phyloP scores from a whole-genome alignment of 2,329 filamentous ascomycete species.

The Venturia nashicola region DNA sequence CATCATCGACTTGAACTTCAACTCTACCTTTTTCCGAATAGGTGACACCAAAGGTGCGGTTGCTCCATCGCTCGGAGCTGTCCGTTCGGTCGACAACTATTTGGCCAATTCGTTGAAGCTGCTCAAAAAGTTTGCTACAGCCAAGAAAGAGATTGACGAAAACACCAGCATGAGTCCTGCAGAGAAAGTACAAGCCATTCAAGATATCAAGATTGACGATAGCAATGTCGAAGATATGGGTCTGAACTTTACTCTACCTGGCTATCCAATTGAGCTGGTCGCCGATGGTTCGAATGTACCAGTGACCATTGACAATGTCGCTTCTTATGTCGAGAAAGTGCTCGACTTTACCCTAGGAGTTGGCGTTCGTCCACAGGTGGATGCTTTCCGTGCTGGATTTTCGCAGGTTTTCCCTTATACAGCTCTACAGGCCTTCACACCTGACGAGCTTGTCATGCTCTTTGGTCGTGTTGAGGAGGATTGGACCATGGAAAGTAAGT shows the following conservation, averaged over 20 bases:
- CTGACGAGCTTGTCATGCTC: constrained; percentile 85
- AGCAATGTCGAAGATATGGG: constrained; percentile 75
- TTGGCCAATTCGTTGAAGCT: constrained; percentile 75
- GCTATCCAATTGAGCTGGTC: constrained; percentile 80
- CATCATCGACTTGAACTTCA: constrained; percentile 96
- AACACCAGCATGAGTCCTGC: constrained; percentile 51
- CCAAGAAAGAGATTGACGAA: constrained; percentile 72
- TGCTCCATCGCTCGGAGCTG: constrained; percentile 73
- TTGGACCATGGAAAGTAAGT: constrained; percentile 83
- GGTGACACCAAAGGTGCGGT: constrained; percentile 58
- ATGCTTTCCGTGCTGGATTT: constrained; percentile 84
- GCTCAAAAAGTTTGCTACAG: constrained; percentile 73
- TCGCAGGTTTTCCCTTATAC: constrained; percentile 94
- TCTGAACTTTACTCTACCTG: constrained; percentile 89
- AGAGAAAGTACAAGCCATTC: constrained; percentile 59
- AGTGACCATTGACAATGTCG: constrained; percentile 87
- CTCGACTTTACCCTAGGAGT: constrained; percentile 84
- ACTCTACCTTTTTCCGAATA: constrained; percentile 94
- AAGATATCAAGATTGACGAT: constrained; percentile 60
- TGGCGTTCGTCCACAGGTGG: constrained; percentile 77
- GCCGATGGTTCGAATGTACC: constrained; percentile 59
- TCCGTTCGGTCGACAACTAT: constrained; percentile 78
- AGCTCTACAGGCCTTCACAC: constrained; percentile 84
- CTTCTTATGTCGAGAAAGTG: constrained; percentile 73
- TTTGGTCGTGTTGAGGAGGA: constrained; percentile 91